These are phyloP conservation scores for Thozetella sp. DNA, from an alignment of 495 filamentous ascomycete species.

Conservation along the genomic window DNA sequence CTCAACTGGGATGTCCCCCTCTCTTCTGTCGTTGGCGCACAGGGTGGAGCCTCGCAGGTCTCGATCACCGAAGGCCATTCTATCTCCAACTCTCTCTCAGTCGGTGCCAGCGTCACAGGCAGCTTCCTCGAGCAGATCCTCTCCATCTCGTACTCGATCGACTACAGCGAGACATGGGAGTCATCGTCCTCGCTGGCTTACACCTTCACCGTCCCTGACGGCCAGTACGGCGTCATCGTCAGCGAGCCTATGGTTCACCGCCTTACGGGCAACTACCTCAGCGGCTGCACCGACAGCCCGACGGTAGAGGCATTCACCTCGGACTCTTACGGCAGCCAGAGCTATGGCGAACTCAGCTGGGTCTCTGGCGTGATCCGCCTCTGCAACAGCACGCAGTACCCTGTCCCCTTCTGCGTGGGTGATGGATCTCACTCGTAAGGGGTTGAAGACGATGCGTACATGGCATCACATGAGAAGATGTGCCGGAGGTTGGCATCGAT, in stretches of 20 bases:
- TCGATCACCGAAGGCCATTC: neutral
- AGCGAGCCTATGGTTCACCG: neutral
- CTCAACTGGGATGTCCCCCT: neutral
- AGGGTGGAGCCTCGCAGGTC: neutral
- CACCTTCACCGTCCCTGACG: neutral
- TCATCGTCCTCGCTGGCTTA: neutral
- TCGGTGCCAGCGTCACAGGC: neutral
- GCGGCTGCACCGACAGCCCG: neutral
- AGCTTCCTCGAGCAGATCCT: neutral
- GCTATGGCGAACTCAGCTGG: neutral
- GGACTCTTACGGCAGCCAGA: neutral
- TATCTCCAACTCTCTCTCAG: neutral
- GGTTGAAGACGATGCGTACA: neutral
- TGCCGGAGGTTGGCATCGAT: no score
- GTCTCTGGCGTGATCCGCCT: neutral
- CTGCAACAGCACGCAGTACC: constrained; percentile 1
- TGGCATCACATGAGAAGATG: neutral
- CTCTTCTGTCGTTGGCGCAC: neutral
- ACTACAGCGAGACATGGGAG: neutral
- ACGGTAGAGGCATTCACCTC: neutral
- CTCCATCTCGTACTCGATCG: neutral
- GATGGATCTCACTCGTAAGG: neutral
- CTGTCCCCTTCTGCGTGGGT: neutral
- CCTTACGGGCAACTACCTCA: neutral
- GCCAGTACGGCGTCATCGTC: neutral